Base-by-base conservation (phyloP, 805 yeast species). In the Metschnikowia drakensbergensis region DNA sequence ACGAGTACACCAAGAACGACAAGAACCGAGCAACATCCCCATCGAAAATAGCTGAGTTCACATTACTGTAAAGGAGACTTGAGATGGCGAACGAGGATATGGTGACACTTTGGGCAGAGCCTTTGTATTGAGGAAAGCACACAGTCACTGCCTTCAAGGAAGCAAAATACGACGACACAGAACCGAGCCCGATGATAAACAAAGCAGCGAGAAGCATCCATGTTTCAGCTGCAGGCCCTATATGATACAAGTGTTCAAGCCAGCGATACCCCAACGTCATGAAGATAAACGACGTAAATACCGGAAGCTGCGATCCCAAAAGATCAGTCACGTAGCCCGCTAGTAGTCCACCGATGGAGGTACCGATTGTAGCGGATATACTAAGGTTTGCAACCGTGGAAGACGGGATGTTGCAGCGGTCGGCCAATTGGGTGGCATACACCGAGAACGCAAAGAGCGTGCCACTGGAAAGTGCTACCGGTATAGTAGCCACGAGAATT, bases 41-140 rank as follows among this genome's bases (percentile, higher is more conserved):
- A 11, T 58, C 38, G 25, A 60, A 62, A 3, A 61, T 32, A 17
- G 49, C 43, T 33, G 63, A 52, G 13, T 61, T 50, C 13, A 65
- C 51, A 7, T 51, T 50, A 54, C 61, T 62, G 51, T 54, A 66
- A 6, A 67, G 27, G 34, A 67, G 54, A 38, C 67, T 60, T 8
- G 69, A 59, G 7, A 67, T 66, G n/a, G 72, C 72, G 58, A 67
- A 67, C 8, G 67, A 63, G 1, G 72, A 68, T 41, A 67, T 67
- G 11, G 72, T 66, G 10, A 67, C 53, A 47, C 69, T 64, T 51
- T 67, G 72, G 6, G 72, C 72, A 1, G 68, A 54, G n/a, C 68
- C 69, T 49, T 65, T 67, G 45, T 43, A 59, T 23, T 56, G 54
- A 5, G 71, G 71, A 42, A 67, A 67, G 46, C 58, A 59, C 6